Conservation (phyloP, 768 basidiomycete species). For the Leccinum obscurum region DNA sequence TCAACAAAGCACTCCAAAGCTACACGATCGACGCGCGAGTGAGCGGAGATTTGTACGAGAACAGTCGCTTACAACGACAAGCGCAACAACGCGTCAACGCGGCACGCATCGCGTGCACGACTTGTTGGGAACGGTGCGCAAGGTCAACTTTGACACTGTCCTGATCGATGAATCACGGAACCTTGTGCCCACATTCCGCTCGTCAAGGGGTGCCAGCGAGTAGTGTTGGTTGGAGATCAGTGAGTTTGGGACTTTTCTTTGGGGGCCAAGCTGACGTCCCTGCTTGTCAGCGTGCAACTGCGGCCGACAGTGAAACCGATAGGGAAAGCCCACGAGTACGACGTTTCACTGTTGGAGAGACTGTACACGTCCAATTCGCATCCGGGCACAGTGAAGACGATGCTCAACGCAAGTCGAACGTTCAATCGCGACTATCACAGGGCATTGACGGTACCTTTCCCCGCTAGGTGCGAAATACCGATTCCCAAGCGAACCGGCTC, state of each 20-base stretch:
- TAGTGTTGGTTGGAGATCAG: conserved; percentile 71
- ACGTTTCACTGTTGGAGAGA: conserved; percentile 62
- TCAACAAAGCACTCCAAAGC: conserved; percentile 54
- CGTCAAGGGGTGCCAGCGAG: conserved; percentile 59
- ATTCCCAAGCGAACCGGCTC: conserved; percentile 56
- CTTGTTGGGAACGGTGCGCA: conserved; percentile 61
- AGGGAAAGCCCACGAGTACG: conserved; percentile 55
- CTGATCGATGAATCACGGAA: conserved; percentile 73
- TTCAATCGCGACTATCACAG: not conserved
- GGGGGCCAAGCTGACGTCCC: not conserved
- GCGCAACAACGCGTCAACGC: conserved; percentile 58
- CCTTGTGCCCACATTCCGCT: conserved; percentile 65
- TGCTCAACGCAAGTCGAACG: conserved; percentile 50
- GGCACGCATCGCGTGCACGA: conserved; percentile 61
- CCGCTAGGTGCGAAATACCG: conserved; percentile 56
- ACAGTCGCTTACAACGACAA: conserved; percentile 54
- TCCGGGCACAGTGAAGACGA: conserved; percentile 49
- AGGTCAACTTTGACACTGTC: conserved; percentile 57
- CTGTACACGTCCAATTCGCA: conserved; percentile 43
- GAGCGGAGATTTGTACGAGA: conserved; percentile 58
- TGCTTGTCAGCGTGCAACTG: conserved; percentile 54
- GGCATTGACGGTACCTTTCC: not conserved
- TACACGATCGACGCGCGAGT: conserved; percentile 67
- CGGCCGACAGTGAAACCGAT: conserved; percentile 63
- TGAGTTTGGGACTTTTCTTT: conserved; percentile 34